Conservation (phyloP, 1,284 basidiomycete genomes). For the Malassezia yamatoensis region DNA sequence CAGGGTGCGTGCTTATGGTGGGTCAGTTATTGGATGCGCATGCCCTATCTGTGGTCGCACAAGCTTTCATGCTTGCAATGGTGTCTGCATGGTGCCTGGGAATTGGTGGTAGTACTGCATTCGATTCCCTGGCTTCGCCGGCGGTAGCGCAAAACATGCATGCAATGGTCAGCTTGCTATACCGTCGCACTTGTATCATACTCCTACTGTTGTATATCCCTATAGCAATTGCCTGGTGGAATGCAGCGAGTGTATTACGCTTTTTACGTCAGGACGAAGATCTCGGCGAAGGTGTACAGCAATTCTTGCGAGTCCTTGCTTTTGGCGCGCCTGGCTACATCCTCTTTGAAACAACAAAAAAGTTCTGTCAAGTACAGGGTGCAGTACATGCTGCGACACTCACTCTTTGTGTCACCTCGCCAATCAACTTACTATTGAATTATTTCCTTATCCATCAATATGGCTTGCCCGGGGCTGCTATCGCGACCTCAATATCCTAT, state of each 20-base stretch:
- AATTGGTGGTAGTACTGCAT: constrained; percentile 63
- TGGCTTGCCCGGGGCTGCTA: constrained; percentile 56
- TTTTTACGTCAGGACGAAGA: constrained; percentile 53
- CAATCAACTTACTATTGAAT: constrained; percentile 3
- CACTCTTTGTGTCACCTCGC: constrained; percentile 61
- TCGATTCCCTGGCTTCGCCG: constrained; percentile 66
- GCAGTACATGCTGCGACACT: constrained; percentile 57
- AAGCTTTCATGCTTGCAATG: constrained; percentile 64
- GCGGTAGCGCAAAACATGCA: constrained; percentile 55
- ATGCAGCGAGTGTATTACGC: background rate
- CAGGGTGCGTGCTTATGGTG: constrained; percentile 57
- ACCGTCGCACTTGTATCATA: background rate
- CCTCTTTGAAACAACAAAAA: constrained; percentile 65
- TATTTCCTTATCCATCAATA: background rate
- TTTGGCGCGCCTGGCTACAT: constrained; percentile 62
- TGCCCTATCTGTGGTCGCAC: constrained; percentile 61
- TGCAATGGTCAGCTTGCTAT: background rate
- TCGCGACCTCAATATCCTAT: constrained; percentile 60
- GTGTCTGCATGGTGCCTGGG: constrained; percentile 66
- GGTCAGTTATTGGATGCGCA: constrained; percentile 58
- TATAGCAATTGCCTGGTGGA: background rate
- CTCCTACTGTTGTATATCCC: background rate
- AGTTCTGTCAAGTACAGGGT: constrained; percentile 70
- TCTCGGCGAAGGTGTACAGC: constrained; percentile 60
- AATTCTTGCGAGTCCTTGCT: constrained; percentile 58